These are phyloP conservation scores for Chytridium lagenaria DNA, from an alignment of 371 early-diverging fungal species.

Conservation along the genomic window DNA sequence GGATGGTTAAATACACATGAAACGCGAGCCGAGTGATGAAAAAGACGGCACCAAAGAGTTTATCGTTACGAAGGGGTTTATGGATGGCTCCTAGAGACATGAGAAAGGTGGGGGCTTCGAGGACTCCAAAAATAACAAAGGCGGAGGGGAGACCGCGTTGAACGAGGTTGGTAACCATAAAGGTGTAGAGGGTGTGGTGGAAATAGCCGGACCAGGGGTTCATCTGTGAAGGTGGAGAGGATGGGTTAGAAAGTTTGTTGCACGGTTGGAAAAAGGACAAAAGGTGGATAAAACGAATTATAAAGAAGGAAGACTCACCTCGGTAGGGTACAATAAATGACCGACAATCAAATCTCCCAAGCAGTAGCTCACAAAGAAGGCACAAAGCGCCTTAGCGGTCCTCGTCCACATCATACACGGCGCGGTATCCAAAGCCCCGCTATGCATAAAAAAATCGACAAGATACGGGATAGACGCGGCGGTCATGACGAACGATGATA, in stretches of 20 bases:
- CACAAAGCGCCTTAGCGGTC: constrained; percentile 15
- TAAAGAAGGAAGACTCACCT: constrained; percentile 14
- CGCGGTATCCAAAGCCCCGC: background rate
- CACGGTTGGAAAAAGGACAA: background rate
- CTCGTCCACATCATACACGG: constrained; percentile 21
- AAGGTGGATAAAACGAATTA: background rate
- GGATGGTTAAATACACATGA: constrained; percentile 38
- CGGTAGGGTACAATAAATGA: constrained; percentile 43
- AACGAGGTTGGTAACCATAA: constrained; percentile 36
- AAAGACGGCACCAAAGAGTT: constrained; percentile 54
- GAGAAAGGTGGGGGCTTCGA: constrained; percentile 58
- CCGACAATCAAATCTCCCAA: constrained; percentile 55
- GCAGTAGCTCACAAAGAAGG: constrained; percentile 52
- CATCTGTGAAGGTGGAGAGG: constrained; percentile 18
- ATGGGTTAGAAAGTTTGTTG: background rate
- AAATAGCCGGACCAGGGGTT: constrained; percentile 53
- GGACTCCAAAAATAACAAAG: constrained; percentile 47
- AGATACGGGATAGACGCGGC: constrained; percentile 22
- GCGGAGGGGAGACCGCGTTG: constrained; percentile 41
- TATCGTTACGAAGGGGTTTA: constrained; percentile 48
- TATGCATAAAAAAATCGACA: background rate
- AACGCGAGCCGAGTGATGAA: constrained; percentile 54
- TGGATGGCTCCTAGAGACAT: constrained; percentile 54
- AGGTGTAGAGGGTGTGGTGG: constrained; percentile 55
- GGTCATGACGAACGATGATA: constrained; percentile 24